Evolutionary conservation across 139 green algal species (phyloP), one percentile per base, ranked within the genome.

Genomic region (Edaphochlamys debaryana): DNA sequence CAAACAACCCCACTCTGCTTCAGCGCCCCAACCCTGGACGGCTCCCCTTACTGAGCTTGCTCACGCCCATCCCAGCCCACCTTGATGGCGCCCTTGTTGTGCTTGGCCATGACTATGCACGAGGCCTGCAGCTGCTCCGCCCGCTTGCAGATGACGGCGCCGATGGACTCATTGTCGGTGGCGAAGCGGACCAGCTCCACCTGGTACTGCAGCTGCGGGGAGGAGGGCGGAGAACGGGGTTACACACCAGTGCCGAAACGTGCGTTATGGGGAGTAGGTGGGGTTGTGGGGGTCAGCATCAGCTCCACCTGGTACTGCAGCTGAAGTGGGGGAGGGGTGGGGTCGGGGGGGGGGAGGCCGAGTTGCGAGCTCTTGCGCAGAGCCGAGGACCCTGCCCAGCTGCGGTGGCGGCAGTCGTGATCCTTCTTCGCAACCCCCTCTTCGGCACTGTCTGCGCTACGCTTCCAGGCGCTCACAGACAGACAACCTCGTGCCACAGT

Each of bases 161-260:
- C 78, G 48, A 84, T 92, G 67, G 48, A 82, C 69, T 94, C 89
- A 67, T 84, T 87, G 84, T 94, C 90, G 34, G 87, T 92, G 5
- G 87, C 75, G 79, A 93, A 94, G 79, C 91, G 89, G 8, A 94
- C 87, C 25, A 94, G 90, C 76, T 94, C 90, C 36, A 89, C 63
- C 69, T 90, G 82, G 82, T 87, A 87, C 25, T 52, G 34, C 1
- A 87, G 36, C 74, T 87, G 40, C 27, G 34, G n/a, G 38, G 42
- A 41, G 9, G 63, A 15, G 30, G 29, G 60, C 7, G 29, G 5
- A 30, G 60, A 22, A 6, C 15, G 15, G n/a, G 41, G n/a, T n/a
- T n/a, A n/a, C n/a, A n/a, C n/a, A n/a, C n/a, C n/a, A n/a, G n/a
- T n/a, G n/a, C n/a, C n/a, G n/a, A n/a, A n/a, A n/a, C n/a, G n/a